These are phyloP conservation scores for Phytophthora vignae DNA, from an alignment of 352 stramenopile genomes.

Conservation along the genomic window DNA sequence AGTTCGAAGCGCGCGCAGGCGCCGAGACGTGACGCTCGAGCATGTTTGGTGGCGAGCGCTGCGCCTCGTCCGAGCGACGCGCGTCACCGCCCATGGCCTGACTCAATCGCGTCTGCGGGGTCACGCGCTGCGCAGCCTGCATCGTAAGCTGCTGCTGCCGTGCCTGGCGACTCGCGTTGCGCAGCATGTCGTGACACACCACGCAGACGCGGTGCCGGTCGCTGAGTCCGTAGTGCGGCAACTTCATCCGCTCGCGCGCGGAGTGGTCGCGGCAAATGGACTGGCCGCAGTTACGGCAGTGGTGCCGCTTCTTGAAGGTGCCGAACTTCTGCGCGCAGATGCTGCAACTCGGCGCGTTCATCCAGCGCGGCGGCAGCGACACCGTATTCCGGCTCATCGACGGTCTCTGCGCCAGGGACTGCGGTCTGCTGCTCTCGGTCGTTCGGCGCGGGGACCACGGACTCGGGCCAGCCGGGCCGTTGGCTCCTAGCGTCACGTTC, in stretches of 20 bases:
- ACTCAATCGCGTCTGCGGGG: constrained; percentile 28
- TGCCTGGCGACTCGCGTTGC: constrained; percentile 53
- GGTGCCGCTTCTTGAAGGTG: constrained; percentile 86
- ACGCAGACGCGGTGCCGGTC: constrained; percentile 86
- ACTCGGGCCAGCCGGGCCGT: constrained; percentile 17
- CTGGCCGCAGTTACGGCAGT: constrained; percentile 89
- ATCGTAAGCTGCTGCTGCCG: constrained; percentile 40
- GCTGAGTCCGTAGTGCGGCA: constrained; percentile 84
- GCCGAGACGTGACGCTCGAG: constrained; percentile 83
- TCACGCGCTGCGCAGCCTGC: constrained; percentile 38
- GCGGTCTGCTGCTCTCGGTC: constrained; percentile 45
- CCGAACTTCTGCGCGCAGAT: constrained; percentile 88
- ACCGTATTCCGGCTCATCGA: constrained; percentile 48
- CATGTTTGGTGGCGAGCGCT: constrained; percentile 43
- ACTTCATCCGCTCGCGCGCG: constrained; percentile 78
- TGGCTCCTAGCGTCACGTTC: constrained; percentile 22
- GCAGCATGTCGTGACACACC: constrained; percentile 80
- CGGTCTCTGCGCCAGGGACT: constrained; percentile 51
- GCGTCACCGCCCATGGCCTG: constrained; percentile 35
- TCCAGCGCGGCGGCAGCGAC: constrained; percentile 83
- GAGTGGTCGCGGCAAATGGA: constrained; percentile 89
- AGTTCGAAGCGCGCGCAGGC: constrained; percentile 54
- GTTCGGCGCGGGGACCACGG: constrained; percentile 40
- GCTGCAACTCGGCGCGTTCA: constrained; percentile 83
- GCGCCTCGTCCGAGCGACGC: constrained; percentile 68